These are phyloP conservation scores for Lophiotrema nucula DNA, from an alignment of 495 filamentous ascomycete genomes.

Conservation along the genomic window DNA sequence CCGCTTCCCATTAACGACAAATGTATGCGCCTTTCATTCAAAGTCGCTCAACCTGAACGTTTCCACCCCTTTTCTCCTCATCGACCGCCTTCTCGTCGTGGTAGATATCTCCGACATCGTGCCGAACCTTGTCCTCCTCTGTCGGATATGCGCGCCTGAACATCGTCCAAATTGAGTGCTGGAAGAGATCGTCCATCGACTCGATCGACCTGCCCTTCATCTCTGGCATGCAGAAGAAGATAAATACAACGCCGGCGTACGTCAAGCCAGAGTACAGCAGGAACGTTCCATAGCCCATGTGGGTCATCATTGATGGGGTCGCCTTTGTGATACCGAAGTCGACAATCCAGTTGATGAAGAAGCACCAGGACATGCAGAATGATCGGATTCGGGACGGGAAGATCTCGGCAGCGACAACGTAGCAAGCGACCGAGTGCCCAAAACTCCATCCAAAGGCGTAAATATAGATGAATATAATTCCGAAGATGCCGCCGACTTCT, in stretches of 20 bases:
- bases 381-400: constrained; percentile 33
- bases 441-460: constrained; percentile 41
- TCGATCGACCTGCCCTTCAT: constrained; percentile 41
- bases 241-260: constrained; percentile 36
- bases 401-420: constrained; percentile 39
- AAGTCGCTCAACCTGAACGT: constrained; percentile 7
- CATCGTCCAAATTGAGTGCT: constrained; percentile 38
- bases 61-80: constrained; percentile 4
- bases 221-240: constrained; percentile 37
- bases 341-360: constrained; percentile 23
- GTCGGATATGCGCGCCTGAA: constrained; percentile 15
- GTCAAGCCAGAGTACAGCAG: constrained; percentile 37
- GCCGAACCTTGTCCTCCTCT: constrained; percentile 15
- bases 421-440: constrained; percentile 38
- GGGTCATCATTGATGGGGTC: constrained; percentile 24
- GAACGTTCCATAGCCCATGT: constrained; percentile 40
- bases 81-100: background rate
- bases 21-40: no score
- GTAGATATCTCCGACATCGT: constrained; percentile 10
- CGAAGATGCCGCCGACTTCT: constrained; percentile 35
- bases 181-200: constrained; percentile 43
- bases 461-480: constrained; percentile 41
- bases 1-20: no score
- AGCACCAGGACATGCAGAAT: constrained; percentile 12
- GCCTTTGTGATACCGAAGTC: constrained; percentile 23